A percentile compares a stretch with the other conserved stretches of the same genome.
Conservation (phyloP, 345 rosid genomes). For the Syzygium aromaticum region DNA sequence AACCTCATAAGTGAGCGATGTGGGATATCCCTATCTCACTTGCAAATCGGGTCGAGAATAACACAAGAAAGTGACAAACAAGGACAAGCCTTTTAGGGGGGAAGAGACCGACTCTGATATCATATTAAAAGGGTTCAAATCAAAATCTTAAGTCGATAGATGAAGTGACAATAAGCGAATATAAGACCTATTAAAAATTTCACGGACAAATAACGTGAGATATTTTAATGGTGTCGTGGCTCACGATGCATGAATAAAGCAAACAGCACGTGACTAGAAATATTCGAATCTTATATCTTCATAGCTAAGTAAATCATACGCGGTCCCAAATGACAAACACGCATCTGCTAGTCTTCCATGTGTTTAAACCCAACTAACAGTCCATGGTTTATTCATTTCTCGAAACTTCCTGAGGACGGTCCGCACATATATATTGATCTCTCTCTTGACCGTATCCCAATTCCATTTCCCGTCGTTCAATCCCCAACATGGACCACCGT, state of each 20-base stretch:
- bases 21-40: neutral
- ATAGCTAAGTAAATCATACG: neutral
- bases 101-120: no score
- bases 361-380: neutral
- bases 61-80: no score
- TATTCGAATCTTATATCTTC: neutral
- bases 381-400: neutral
- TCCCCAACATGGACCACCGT: neutral
- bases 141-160: no score
- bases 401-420: neutral
- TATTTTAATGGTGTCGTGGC: no score
- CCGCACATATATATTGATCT: neutral
- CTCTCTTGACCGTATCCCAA: neutral
- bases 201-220: no score
- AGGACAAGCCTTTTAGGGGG: no score
- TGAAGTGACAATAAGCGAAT: no score
- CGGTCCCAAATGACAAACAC: neutral
- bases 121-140: no score
- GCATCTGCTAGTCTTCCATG: neutral
- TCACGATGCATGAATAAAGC: no score
- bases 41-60: no score
- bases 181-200: no score
- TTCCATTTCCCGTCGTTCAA: neutral
- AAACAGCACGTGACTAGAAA: neutral
- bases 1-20: neutral